Base-by-base conservation (phyloP, 371 early-diverging fungal species). In the Apophysomyces variabilis region DNA sequence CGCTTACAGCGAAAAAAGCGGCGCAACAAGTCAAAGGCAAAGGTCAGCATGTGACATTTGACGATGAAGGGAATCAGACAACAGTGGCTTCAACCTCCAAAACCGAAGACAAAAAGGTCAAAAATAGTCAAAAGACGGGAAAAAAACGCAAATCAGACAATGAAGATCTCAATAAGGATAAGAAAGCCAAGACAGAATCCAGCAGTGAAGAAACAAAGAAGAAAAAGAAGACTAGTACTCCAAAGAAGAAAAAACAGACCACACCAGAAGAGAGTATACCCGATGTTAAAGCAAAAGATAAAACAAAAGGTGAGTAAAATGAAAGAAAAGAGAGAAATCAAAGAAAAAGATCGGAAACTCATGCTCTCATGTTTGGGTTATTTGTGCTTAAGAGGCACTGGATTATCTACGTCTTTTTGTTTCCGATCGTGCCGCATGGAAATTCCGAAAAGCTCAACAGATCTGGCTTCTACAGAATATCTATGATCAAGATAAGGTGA, bases 371-470 rank as follows among this genome's bases (percentile, higher is more conserved):
- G 3, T 26, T 26, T 26, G 32, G 32, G 1, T 26, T 26, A 37
- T 21, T 56, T 5, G 16, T 61, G 39, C 35, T 44, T 7, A 11
- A 66, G 70, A 70, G 58, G 72, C 75, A 1, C 65, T 80, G 38
- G 74, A 60, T 3, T 80, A 80, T 64, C 66, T 80, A 7, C 66
- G 69, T 39, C n/a, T 64, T 14, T 80, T 74, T 66, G 66, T 60
- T 26, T 35, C 66, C 60, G 72, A 74, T 60, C 73, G 69, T 9
- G 36, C 61, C 2, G 58, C 61, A 32, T 89, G 90, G 90, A 89
- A 88, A 58, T 89, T 89, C 57, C 83, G 81, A 67, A 89, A 88
- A 62, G 68, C 87, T 38, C 77, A 79, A 39, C 90, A 89, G 62
- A 82, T 82, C 12, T 88, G 90, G 88, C 67, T 88, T 45, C 71